These are phyloP conservation scores for Pleurotus giganteus DNA, from an alignment of 768 basidiomycete genomes.

Conservation along the genomic window DNA sequence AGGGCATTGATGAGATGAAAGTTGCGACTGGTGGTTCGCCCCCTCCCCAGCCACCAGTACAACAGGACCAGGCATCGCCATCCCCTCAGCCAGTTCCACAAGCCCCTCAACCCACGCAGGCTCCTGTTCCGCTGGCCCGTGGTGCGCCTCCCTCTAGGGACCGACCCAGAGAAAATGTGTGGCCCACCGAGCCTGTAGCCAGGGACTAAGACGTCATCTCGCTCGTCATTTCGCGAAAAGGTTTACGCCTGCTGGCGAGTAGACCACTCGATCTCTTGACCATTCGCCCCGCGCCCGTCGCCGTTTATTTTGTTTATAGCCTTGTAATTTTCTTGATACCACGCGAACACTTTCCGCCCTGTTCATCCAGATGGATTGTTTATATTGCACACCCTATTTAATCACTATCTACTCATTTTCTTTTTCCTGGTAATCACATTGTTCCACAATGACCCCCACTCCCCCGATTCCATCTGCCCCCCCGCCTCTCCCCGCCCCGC, in stretches of 20 bases:
- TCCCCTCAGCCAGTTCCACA: conserved; percentile 1
- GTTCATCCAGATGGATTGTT: not conserved
- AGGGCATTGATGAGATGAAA: conserved; percentile 76
- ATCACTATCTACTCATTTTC: conserved; percentile 2
- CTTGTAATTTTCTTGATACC: conserved; percentile 11
- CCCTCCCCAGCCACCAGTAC: not conserved
- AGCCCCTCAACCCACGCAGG: not conserved
- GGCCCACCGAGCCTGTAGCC: conserved; percentile 2
- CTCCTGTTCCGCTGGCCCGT: conserved; percentile 5
- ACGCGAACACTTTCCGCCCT: not conserved
- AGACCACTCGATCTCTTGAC: not conserved
- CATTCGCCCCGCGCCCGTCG: not conserved
- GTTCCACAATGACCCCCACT: not conserved
- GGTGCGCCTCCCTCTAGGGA: not conserved
- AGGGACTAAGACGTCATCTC: not conserved
- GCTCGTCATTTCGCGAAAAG: not conserved
- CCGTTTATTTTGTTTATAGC: conserved; percentile 2
- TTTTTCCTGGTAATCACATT: not conserved
- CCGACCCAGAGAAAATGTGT: conserved; percentile 7
- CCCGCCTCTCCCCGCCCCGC: not conserved
- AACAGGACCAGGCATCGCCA: not conserved
- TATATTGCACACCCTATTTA: conserved; percentile 10
- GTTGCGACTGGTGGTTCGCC: conserved; percentile 18
- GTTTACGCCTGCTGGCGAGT: not conserved
- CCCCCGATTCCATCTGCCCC: not conserved